Percentiles rank a stretch among this genome's conserved stretches.
Evolutionary conservation across 2,329 filamentous ascomycete species (phyloP).

Genomic region (Calonectria crousiana): DNA sequence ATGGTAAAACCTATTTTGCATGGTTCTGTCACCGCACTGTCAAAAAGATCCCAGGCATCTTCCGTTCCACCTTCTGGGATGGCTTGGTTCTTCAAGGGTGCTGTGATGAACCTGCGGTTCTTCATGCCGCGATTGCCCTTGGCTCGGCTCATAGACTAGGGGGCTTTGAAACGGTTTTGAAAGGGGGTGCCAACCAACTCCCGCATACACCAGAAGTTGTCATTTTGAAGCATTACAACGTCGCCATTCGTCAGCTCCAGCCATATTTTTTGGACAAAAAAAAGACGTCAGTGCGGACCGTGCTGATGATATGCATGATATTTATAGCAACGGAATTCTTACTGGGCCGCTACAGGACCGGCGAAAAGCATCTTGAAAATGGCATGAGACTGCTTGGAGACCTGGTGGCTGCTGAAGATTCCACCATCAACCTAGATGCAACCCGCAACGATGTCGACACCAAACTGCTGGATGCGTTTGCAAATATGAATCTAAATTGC

Average conservation of each 20-base stretch:
- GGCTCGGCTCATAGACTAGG: neutral
- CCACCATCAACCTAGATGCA: neutral
- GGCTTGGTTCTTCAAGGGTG: neutral
- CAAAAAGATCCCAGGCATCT: neutral
- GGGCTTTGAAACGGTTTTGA: too few relatives aligned
- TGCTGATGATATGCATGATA: neutral
- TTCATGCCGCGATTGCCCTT: constrained; percentile 5
- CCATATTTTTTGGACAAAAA: neutral
- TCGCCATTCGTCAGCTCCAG: constrained; percentile 3
- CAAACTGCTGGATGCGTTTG: neutral
- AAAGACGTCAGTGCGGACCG: neutral
- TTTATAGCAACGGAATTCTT: constrained; percentile 5
- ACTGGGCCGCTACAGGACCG: neutral
- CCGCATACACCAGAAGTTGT: neutral
- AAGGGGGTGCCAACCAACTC: neutral
- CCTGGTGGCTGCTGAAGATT: neutral
- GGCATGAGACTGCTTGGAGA: neutral
- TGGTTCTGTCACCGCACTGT: constrained; percentile 10
- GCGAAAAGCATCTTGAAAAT: constrained; percentile 4
- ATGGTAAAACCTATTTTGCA: neutral
- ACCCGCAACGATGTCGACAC: neutral
- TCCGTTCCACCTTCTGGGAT: neutral
- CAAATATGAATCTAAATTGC: constrained; percentile 2
- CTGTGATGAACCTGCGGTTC: neutral
- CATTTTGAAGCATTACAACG: constrained; percentile 3